Percentiles rank a stretch among this genome's conserved stretches.
Conservation (phyloP, 768 basidiomycete genomes). For the Gloeopeniophorella convolvens region DNA sequence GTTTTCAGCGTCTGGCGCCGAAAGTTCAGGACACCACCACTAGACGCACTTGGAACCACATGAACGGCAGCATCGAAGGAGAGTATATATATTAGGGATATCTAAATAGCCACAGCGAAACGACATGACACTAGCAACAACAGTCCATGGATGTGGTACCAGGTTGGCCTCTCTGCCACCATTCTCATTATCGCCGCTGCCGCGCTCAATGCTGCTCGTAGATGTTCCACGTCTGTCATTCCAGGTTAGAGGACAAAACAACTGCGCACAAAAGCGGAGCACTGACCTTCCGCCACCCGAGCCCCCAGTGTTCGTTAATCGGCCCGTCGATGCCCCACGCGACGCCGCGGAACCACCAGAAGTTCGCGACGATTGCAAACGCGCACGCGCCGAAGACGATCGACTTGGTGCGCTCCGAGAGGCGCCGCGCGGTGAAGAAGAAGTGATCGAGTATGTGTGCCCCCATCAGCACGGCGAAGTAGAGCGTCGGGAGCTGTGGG, state of each 20-base stretch:
- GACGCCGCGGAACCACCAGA: constrained; percentile 92
- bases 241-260: background rate
- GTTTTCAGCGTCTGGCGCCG: no score
- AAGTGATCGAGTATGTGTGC: constrained; percentile 91
- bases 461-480: constrained; percentile 90
- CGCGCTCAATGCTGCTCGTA: constrained; percentile 6
- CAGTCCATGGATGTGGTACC: background rate
- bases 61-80: background rate
- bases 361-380: constrained; percentile 58
- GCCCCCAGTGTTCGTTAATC: constrained; percentile 69
- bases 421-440: constrained; percentile 69
- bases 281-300: constrained; percentile 67
- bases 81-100: constrained; percentile 11
- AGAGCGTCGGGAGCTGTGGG: constrained; percentile 83
- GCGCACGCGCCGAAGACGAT: constrained; percentile 64
- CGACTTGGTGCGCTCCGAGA: constrained; percentile 57
- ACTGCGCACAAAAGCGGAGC: background rate
- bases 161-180: background rate
- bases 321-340: constrained; percentile 93
- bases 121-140: background rate
- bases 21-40: no score
- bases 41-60: no score
- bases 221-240: constrained; percentile 32
- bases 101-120: constrained; percentile 8
- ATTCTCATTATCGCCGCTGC: background rate